Conservation (phyloP, 768 basidiomycete genomes). For the Rhizopogon salebrosus region DNA sequence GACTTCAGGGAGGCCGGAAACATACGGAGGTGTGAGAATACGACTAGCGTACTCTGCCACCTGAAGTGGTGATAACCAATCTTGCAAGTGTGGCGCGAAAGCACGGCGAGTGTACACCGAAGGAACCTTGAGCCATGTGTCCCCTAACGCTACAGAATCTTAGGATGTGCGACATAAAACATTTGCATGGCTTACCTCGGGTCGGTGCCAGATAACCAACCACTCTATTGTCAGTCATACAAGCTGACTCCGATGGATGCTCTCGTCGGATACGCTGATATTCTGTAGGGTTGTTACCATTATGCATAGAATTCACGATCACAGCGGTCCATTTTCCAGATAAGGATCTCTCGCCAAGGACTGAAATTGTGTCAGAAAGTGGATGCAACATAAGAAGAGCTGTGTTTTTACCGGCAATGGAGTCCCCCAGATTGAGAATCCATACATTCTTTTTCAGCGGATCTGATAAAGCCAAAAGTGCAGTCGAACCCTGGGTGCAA, state of each 20-base stretch:
- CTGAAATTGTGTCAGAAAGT: conserved; percentile 8
- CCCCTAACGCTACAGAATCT: conserved; percentile 16
- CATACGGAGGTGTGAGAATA: conserved; percentile 41
- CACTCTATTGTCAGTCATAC: conserved; percentile 27
- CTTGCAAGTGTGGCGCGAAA: conserved; percentile 20
- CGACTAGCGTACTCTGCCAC: conserved; percentile 26
- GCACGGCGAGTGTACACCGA: conserved; percentile 25
- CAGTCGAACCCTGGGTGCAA: conserved; percentile 29
- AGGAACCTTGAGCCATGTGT: conserved; percentile 31
- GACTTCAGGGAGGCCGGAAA: conserved; percentile 37
- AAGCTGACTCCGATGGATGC: conserved; percentile 25
- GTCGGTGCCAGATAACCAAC: conserved; percentile 35
- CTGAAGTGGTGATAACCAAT: conserved; percentile 17
- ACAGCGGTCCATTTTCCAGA: conserved; percentile 17
- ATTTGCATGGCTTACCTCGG: conserved; percentile 22
- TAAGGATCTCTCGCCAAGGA: conserved; percentile 17
- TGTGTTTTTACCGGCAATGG: conserved; percentile 24
- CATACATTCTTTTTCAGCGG: conserved; percentile 23
- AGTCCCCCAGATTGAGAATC: conserved; percentile 32
- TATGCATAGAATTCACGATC: conserved; percentile 24
- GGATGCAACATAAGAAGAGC: not conserved
- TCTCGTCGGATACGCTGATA: conserved; percentile 22
- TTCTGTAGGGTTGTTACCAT: conserved; percentile 24
- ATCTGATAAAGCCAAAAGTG: conserved; percentile 28
- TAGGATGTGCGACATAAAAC: not conserved